These are phyloP conservation scores for Papilionanthe hybrid DNA, from an alignment of 116 monocot species.

Conservation along the genomic window DNA sequence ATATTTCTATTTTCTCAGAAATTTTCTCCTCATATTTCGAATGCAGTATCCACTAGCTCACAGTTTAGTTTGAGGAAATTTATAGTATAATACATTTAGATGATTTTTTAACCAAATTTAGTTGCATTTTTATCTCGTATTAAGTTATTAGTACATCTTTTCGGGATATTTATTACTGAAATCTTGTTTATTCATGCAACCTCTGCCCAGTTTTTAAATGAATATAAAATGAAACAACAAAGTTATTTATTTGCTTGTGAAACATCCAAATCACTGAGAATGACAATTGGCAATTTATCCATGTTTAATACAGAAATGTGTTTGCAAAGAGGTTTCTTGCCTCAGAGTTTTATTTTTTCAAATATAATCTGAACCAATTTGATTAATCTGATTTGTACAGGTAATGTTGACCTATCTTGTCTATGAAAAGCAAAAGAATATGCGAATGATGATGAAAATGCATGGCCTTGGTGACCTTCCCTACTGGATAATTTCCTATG, in stretches of 20 bases:
- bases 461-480: conserved; percentile 44
- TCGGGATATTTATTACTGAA: neutral
- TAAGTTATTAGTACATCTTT: neutral
- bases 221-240: neutral
- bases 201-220: neutral
- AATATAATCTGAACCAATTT: neutral
- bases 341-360: neutral
- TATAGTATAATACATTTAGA: neutral
- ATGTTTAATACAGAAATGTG: too few relatives aligned
- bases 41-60: neutral
- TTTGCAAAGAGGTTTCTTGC: too few relatives aligned
- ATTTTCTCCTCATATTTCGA: neutral
- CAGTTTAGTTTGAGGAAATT: neutral
- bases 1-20: neutral
- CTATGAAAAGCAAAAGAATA: conserved; percentile 44
- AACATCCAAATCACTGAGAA: too few relatives aligned
- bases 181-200: neutral
- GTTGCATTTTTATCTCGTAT: neutral
- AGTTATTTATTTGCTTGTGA: too few relatives aligned
- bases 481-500: conserved; percentile 44
- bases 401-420: conserved; percentile 40
- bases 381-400: conserved; percentile 18
- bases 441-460: conserved; percentile 53
- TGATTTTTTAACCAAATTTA: neutral
- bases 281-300: too few relatives aligned